These are phyloP conservation scores for Emericellopsis atlantica DNA, from an alignment of 2,329 filamentous ascomycete species.

Conservation along the genomic window DNA sequence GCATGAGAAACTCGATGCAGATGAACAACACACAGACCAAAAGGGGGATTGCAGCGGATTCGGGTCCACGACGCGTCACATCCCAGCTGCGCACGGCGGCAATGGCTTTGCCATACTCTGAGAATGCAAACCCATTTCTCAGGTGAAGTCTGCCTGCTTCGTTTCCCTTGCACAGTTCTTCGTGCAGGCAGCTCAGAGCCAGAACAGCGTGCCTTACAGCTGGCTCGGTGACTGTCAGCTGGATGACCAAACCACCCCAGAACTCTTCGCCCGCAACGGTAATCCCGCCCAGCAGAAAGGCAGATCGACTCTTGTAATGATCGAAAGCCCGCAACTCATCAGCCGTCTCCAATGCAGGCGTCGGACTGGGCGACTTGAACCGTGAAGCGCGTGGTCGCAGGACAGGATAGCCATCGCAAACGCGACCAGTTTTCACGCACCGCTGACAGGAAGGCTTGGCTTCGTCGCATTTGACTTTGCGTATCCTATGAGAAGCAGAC, in stretches of 20 bases:
- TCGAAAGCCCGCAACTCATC: constrained; percentile 16
- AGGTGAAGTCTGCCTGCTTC: constrained; percentile 3
- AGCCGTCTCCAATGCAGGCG: constrained; percentile 4
- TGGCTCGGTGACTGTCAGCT: constrained; percentile 29
- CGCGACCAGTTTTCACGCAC: constrained; percentile 40
- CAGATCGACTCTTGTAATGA: constrained; percentile 20
- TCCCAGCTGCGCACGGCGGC: constrained; percentile 23
- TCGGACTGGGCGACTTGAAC: neutral
- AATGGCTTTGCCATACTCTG: constrained; percentile 35
- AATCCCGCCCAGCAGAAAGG: constrained; percentile 26
- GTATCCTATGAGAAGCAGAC: constrained; percentile 28
- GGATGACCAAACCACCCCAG: constrained; percentile 31
- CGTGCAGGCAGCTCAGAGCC: constrained; percentile 35
- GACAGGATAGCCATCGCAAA: constrained; percentile 41
- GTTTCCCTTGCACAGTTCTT: constrained; percentile 12
- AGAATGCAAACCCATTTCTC: constrained; percentile 10
- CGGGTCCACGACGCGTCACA: constrained; percentile 14
- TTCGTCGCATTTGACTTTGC: constrained; percentile 46
- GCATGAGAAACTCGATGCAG: constrained; percentile 40
- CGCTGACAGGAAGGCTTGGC: constrained; percentile 36
- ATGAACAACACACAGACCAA: constrained; percentile 37
- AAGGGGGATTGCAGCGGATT: constrained; percentile 16
- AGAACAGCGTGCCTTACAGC: constrained; percentile 35
- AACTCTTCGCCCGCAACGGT: constrained; percentile 22
- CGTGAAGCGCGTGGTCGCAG: constrained; percentile 5